A percentile compares a stretch with the other conserved stretches of the same genome.
Conservation (phyloP, 139 green algal genomes). For the Haematococcus sp. region DNA sequence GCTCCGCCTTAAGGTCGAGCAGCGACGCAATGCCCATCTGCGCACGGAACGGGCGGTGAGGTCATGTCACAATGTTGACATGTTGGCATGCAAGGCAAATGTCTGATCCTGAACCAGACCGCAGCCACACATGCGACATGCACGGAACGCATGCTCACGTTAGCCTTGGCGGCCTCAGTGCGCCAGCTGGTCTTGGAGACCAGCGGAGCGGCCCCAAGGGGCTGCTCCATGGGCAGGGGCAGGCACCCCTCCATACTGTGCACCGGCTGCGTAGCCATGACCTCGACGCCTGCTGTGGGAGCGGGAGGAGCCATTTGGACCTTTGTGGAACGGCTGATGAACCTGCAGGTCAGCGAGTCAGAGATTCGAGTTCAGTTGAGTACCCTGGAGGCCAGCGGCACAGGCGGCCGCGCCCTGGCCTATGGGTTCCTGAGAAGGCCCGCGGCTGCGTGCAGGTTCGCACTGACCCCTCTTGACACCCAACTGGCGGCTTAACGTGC, state of each 20-base stretch:
- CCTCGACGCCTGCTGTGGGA: conserved; percentile 5
- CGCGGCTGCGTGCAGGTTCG: no score
- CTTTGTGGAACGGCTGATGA: not conserved
- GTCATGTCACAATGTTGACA: not conserved
- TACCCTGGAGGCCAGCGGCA: no score
- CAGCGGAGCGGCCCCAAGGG: not conserved
- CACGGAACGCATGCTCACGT: conserved; percentile 1
- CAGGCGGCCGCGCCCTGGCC: no score
- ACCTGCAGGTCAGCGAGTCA: not conserved
- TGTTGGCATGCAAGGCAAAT: not conserved
- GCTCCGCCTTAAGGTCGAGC: conserved; percentile 32
- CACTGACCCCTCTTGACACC: no score
- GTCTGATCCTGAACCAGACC: not conserved
- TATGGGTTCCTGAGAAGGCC: no score
- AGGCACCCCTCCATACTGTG: not conserved
- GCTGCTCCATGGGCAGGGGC: not conserved
- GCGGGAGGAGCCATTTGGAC: conserved; percentile 8
- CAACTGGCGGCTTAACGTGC: no score
- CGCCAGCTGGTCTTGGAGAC: conserved; percentile 10
- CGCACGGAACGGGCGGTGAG: not conserved
- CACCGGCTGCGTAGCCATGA: conserved; percentile 3
- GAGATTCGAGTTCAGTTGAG: no score
- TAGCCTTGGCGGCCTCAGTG: conserved; percentile 1
- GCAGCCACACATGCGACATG: not conserved
- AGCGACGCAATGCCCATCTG: conserved; percentile 9